These are phyloP conservation scores for Talaromyces adpressus DNA, from an alignment of 495 filamentous ascomycete species.

Conservation along the genomic window DNA sequence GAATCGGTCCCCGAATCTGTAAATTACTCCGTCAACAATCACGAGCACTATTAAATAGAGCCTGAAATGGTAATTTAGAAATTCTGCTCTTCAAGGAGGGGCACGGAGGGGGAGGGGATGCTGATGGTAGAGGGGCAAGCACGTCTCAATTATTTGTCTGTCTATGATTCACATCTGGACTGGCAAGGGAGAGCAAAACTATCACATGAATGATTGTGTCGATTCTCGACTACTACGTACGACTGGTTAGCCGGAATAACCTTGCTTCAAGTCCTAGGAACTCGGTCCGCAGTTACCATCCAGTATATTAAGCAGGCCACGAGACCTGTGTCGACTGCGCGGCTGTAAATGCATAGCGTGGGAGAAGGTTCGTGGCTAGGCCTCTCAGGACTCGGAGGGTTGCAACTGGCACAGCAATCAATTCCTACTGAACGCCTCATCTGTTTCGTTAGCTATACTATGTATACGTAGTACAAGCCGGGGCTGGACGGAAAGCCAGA, in stretches of 20 bases:
- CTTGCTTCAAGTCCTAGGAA: neutral
- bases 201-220: neutral
- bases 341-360: neutral
- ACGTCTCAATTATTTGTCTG: neutral
- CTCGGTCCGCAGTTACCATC: too few species aligned
- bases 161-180: neutral
- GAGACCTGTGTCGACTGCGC: neutral
- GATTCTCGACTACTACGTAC: neutral
- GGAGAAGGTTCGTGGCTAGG: neutral
- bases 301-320: neutral
- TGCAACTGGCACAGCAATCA: neutral
- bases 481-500: neutral
- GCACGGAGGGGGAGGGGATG: neutral
- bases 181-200: neutral
- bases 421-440: conserved; percentile 3
- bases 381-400: neutral
- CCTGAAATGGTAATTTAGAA: neutral
- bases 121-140: neutral
- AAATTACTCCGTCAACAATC: neutral
- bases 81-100: neutral
- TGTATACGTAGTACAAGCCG: too few species aligned
- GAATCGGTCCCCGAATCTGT: neutral
- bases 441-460: too few species aligned
- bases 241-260: neutral
- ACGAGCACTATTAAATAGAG: neutral